Evolutionary conservation across 2,329 filamentous ascomycete genomes (phyloP), one percentile per base, ranked within the genome.

Genomic region (Cladosporium cucumerinum): DNA sequence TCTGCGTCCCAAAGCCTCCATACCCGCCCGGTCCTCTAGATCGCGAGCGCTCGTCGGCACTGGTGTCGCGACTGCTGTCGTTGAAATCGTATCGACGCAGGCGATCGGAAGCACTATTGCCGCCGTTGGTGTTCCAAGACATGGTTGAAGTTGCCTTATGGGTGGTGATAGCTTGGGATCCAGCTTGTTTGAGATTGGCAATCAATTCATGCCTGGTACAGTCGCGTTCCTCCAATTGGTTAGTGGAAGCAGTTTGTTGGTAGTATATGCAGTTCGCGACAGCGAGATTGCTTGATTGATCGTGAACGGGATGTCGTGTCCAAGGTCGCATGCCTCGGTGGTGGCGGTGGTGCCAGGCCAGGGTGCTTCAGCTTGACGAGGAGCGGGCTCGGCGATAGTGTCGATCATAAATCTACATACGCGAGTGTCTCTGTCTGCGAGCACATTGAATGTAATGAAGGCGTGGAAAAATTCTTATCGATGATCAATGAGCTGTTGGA

Each of bases 21-120:
- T 79, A 79, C 34, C 78, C 78, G 26, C 75, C 77, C 5, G 78
- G 74, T 7, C 78, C 74, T 39, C 77, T 69, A 51, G 73, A 75
- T 52, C 72, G 67, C 57, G 72, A 74, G 10, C 78, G 72, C 48
- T 75, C 75, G 28, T 76, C 74, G 30, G 73, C 74, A 63, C 73
- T 76, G 28, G 71, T 76, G 55, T 75, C 75, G 30, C 72, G 69
- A 58, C 72, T 77, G 64, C 72, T 75, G 39, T 77, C 75, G 51
- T 54, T 54, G 66, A 75, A 72, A 61, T 77, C 73, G 69, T 75
- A 77, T 59, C 74, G 73, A 12, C 69, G 71, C 21, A 77, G 67
- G 48, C 71, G 75, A 46, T 62, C 60, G 25, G 60, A 55, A 21
- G 60, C 48, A 32, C 23, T 61, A 32, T 30, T 32, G 30, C 21